A percentile compares a stretch with the other conserved stretches of the same genome.
phyloP scores from a whole-genome alignment of 495 filamentous ascomycete genomes.

The Lasiosphaeria ovina region DNA sequence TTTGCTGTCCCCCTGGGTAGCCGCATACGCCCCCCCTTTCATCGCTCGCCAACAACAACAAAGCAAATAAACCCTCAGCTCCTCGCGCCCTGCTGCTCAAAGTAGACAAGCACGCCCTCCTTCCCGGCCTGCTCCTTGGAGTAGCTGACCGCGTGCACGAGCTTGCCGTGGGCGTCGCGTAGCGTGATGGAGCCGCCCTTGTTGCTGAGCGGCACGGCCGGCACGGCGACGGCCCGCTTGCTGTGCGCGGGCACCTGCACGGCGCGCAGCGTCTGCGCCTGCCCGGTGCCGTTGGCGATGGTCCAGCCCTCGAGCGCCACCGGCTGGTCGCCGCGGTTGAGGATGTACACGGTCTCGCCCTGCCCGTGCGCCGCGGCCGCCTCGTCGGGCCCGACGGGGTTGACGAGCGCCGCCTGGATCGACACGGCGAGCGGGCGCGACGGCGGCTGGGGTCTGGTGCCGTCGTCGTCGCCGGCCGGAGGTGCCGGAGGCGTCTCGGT shows the following conservation, averaged over 20 bases:
- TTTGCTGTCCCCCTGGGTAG: too few relatives aligned
- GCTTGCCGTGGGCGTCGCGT: conserved; percentile 5
- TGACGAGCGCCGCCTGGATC: conserved; percentile 19
- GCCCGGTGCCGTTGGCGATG: conserved; percentile 15
- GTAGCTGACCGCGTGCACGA: conserved; percentile 19
- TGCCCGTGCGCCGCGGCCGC: conserved; percentile 10
- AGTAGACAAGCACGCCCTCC: not conserved
- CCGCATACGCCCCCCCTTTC: too few relatives aligned
- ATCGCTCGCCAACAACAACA: too few relatives aligned
- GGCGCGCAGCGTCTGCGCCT: conserved; percentile 9
- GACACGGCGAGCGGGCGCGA: not conserved
- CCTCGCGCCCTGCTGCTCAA: not conserved
- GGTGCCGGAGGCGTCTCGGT: not conserved
- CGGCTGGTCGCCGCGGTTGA: conserved; percentile 11
- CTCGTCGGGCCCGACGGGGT: conserved; percentile 21
- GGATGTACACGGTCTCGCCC: conserved; percentile 18
- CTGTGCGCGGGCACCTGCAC: conserved; percentile 9
- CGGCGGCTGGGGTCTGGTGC: not conserved
- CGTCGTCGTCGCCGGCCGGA: not conserved
- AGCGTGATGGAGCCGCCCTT: conserved; percentile 17
- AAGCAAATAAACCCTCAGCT: not conserved
- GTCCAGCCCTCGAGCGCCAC: conserved; percentile 22
- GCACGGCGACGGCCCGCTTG: conserved; percentile 15
- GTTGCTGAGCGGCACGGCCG: conserved; percentile 17
- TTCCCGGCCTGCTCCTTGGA: conserved; percentile 14